phyloP scores from a whole-genome alignment of 2,329 filamentous ascomycete genomes.

The Venturia carpophila region DNA sequence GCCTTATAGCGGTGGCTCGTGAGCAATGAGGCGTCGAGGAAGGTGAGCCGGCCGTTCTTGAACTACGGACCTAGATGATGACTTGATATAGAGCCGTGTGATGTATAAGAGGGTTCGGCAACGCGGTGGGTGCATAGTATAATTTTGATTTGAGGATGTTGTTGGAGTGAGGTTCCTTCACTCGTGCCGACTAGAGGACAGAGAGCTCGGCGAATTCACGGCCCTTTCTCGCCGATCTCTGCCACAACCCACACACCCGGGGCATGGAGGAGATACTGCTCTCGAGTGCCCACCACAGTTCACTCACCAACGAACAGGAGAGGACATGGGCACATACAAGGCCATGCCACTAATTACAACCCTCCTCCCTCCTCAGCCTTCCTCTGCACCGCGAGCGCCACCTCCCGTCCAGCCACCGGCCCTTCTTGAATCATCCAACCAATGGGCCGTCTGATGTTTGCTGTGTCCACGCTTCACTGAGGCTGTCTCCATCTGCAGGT shows the following conservation, averaged over 20 bases:
- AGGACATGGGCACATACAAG: conserved; percentile 6
- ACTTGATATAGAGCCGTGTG: conserved; percentile 2
- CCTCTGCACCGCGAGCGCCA: conserved; percentile 5
- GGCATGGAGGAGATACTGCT: too few relatives aligned
- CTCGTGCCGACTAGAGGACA: neutral
- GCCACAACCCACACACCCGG: neutral
- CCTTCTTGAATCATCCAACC: neutral
- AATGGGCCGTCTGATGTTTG: neutral
- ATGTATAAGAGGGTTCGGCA: conserved; percentile 1
- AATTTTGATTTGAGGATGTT: conserved; percentile 1
- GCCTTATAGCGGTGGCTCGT: neutral
- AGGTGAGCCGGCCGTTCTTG: neutral
- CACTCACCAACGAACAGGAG: neutral
- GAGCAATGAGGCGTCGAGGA: neutral
- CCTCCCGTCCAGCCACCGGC: conserved; percentile 1
- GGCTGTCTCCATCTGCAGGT: neutral
- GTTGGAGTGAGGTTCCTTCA: neutral
- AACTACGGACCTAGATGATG: conserved; percentile 13
- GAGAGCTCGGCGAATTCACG: neutral
- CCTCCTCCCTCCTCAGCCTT: conserved; percentile 8
- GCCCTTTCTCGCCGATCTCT: neutral
- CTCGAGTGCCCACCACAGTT: too few relatives aligned
- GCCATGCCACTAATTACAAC: too few relatives aligned
- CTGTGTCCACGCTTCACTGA: neutral
- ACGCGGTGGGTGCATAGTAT: neutral